These are phyloP conservation scores for Pseudopithomyces chartarum DNA, from an alignment of 2,329 filamentous ascomycete species.

Conservation along the genomic window DNA sequence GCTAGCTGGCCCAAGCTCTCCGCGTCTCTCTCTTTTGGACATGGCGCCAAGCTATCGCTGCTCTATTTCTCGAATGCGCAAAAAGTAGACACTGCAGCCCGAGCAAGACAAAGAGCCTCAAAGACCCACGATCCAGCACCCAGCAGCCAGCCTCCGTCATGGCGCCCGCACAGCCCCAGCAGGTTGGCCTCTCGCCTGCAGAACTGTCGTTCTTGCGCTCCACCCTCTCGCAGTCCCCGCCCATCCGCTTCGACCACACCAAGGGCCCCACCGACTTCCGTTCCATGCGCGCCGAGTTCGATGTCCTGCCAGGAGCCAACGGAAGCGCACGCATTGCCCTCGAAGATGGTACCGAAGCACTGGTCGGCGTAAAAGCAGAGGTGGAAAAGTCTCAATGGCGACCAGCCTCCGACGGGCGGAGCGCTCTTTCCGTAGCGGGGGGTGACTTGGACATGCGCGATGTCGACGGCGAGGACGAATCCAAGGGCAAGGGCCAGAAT, in stretches of 20 bases:
- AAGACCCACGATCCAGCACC: no score
- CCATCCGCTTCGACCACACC: constrained; percentile 78
- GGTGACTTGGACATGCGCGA: constrained; percentile 51
- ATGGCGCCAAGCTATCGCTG: background rate
- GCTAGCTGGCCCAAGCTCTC: background rate
- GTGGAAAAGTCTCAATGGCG: constrained; percentile 71
- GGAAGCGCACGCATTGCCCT: constrained; percentile 94
- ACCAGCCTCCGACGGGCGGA: constrained; percentile 23
- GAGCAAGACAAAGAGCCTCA: no score
- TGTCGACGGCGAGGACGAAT: constrained; percentile 36
- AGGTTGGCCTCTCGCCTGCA: constrained; percentile 83
- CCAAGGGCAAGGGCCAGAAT: constrained; percentile 57
- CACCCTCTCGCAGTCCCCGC: constrained; percentile 79
- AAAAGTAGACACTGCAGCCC: no score
- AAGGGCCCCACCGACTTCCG: constrained; percentile 78
- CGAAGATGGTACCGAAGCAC: constrained; percentile 91
- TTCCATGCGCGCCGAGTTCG: constrained; percentile 85
- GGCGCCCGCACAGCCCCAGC: constrained; percentile 49
- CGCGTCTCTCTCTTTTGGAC: background rate
- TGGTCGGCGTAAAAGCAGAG: constrained; percentile 94
- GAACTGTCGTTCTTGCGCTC: constrained; percentile 95
- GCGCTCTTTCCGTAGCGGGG: constrained; percentile 27
- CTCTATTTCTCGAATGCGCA: no score
- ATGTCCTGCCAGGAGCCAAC: constrained; percentile 86
- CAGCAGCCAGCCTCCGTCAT: no score